phyloP scores from a whole-genome alignment of 2,329 filamentous ascomycete species.

The Alternaria sp. region DNA sequence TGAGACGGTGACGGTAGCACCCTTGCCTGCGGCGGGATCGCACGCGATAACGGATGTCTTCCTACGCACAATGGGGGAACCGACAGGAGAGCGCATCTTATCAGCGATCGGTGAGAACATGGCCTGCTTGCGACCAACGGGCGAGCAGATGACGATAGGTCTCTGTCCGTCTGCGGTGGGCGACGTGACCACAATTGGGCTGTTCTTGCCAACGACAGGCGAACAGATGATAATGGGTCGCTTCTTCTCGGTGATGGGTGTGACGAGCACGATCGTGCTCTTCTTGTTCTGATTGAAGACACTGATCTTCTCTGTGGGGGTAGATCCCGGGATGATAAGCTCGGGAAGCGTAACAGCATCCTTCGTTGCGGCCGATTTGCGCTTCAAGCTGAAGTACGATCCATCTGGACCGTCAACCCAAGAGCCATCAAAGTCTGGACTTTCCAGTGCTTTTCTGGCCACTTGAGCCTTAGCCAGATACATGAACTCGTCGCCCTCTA shows the following conservation, averaged over 20 bases:
- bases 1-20: slow-evolving; percentile 14
- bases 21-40: slow-evolving; percentile 26
- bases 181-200: slow-evolving; percentile 30
- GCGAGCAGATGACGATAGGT: slow-evolving; percentile 36
- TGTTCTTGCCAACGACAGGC: slow-evolving; percentile 35
- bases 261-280: slow-evolving; percentile 31
- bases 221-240: slow-evolving; percentile 37
- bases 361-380: slow-evolving; percentile 8
- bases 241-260: slow-evolving; percentile 32
- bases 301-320: slow-evolving; percentile 27
- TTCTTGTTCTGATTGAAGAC: slow-evolving; percentile 35
- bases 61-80: slow-evolving; percentile 31
- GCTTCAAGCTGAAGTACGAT: slow-evolving; percentile 38
- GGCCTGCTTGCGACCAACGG: slow-evolving; percentile 24
- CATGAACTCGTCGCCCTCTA: slow-evolving; percentile 40
- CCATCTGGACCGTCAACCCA: slow-evolving; percentile 41
- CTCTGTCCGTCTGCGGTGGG: slow-evolving; percentile 24
- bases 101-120: slow-evolving; percentile 30
- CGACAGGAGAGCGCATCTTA: slow-evolving; percentile 33
- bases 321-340: slow-evolving; percentile 24
- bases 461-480: slow-evolving; percentile 41
- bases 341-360: slow-evolving; percentile 13
- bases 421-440: slow-evolving; percentile 31
- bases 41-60: slow-evolving; percentile 32
- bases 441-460: slow-evolving; percentile 34